Base-by-base conservation (phyloP, 2,329 filamentous ascomycete species). In the Chalaropsis thielavioides region DNA sequence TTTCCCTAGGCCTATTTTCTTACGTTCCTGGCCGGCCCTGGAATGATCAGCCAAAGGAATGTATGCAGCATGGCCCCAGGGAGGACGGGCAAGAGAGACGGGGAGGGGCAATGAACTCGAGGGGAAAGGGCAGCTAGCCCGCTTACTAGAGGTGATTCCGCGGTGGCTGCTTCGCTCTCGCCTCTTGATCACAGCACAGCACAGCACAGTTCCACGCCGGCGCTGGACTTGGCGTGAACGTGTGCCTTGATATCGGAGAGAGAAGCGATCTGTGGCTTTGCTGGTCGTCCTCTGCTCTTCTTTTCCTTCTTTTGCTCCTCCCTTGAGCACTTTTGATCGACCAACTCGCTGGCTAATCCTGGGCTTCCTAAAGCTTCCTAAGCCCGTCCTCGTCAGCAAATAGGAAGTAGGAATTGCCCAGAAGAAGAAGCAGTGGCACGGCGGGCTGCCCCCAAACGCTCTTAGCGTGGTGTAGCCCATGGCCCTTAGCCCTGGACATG, bases 21-120 rank as follows among this genome's bases (percentile, higher is more conserved):
- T 58, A 58, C 24, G 51, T 58, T 58, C 51, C 51, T 58, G 51
- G 13, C 17, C 24, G 51, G 13, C 17, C 24, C 24, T 35, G 7
- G 31, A 58, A 35, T 56, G 51, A 58, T 58, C 51, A 15, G 13
- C 51, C 51, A 31, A 58, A 58, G 51, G 51, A 58, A 58, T 58
- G 51, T 27, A 58, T 38, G 27, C 24, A 31, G 24, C 24, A 46
- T 46, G 35, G 43, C 8, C 24, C 31, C 17, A 19, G 31, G 1
- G 24, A 58, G 31, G 51, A n/a, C n/a, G n/a, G n/a, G n/a, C n/a
- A n/a, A n/a, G n/a, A n/a, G n/a, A n/a, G n/a, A n/a, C n/a, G n/a
- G n/a, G 15, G 40, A 41, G 51, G 3, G 15, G 51, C 22, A 56
- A 49, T 19, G 44, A 49, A 13, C n/a, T 8, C 22, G 44, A 49